Base-by-base conservation (phyloP, 192 early-diverging fungal species). In the Phycomyces nitens region DNA sequence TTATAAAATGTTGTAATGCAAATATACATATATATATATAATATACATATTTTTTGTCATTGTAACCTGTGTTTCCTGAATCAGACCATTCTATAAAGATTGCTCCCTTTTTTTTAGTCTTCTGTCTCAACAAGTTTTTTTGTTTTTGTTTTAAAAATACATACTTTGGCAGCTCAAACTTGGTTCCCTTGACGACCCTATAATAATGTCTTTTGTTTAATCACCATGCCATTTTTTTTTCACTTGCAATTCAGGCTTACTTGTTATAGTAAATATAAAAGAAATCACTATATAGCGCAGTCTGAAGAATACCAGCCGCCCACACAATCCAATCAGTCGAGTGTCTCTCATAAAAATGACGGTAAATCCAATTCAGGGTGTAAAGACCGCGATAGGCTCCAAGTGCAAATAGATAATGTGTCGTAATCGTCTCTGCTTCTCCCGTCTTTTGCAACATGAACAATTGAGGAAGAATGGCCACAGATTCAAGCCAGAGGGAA, bases 371-470 rank as follows among this genome's bases (percentile, higher is more conserved):
- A 75, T 99, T 99, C 16, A 82, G 66, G 15, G 95, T 66, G 71
- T 96, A 96, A 61, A 94, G 74, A 0, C 84, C 89, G 18, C 94
- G 88, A 72, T 96, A 96, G 11, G 86, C 92, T 9, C 97, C 97
- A 47, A 99, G 72, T 3, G 96, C 94, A 84, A 99, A 99, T 42
- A 99, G 77, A 73, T 99, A 99, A 77, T 99, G 97, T 16, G 94
- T 92, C 11, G 96, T 99, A 74, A 99, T 98, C 20, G 94, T 97
- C 74, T 99, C 96, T 14, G 95, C 95, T 75, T 98, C 96, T 26
- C 96, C 94, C 1, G 96, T 98, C 54, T 93, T 88, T 16, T 89
- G 86, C 67, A 99, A 80, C 81, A 96, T 94, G 81, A 97, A 97
- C 16, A 99, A 84, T 69, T 99, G 97, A 26, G 97, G 97, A 58